These are phyloP conservation scores for Raffaelea deltoideospora DNA, from an alignment of 2,329 filamentous ascomycete genomes.

Conservation along the genomic window DNA sequence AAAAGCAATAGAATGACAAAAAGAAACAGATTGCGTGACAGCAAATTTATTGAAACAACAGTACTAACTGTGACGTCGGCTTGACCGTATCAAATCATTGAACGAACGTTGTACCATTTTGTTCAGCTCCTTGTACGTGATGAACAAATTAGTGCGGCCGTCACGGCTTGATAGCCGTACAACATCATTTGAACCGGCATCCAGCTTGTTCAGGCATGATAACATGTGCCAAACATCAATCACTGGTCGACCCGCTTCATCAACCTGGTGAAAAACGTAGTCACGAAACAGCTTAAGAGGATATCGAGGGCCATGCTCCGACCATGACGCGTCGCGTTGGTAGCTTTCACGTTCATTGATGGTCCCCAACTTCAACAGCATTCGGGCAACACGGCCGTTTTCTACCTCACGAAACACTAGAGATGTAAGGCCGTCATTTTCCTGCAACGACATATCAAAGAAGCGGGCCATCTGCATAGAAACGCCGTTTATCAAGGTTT, in stretches of 20 bases:
- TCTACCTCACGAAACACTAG: slow-evolving; percentile 71
- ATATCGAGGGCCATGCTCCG: slow-evolving; percentile 84
- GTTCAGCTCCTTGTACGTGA: slow-evolving; percentile 81
- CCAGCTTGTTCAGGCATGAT: slow-evolving; percentile 76
- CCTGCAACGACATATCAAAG: slow-evolving; percentile 66
- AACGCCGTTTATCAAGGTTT: slow-evolving; percentile 66
- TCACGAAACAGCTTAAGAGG: slow-evolving; percentile 90
- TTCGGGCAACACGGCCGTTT: slow-evolving; percentile 70
- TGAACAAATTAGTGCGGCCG: slow-evolving; percentile 75
- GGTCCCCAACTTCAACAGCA: slow-evolving; percentile 67
- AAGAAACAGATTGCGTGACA: no score
- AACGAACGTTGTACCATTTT: slow-evolving; percentile 44
- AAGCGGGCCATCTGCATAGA: slow-evolving; percentile 59
- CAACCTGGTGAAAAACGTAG: slow-evolving; percentile 94
- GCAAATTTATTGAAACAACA: no score
- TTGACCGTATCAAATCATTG: slow-evolving; percentile 36
- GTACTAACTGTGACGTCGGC: slow-evolving; percentile 7
- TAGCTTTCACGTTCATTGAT: slow-evolving; percentile 61
- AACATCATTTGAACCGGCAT: slow-evolving; percentile 77
- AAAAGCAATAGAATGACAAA: no score
- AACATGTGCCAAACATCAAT: slow-evolving; percentile 81
- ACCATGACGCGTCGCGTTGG: slow-evolving; percentile 66
- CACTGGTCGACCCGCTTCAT: slow-evolving; percentile 66
- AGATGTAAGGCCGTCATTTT: slow-evolving; percentile 57
- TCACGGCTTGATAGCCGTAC: slow-evolving; percentile 78